Conservation (phyloP, 2,329 filamentous ascomycete species). For the Podosphaera fusca region DNA sequence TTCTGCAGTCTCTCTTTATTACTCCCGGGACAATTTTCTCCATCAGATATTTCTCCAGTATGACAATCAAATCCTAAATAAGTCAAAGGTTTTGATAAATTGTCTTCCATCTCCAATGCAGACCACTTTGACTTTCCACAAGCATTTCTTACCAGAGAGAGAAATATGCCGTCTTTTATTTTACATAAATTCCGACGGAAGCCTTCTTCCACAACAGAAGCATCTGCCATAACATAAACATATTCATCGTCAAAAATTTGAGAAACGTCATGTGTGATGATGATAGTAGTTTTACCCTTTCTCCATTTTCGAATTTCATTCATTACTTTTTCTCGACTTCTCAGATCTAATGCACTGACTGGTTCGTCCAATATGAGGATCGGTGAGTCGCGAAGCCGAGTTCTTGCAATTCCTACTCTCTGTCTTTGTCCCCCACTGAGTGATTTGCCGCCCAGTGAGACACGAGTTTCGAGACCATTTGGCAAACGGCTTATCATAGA, state of each 20-base stretch:
- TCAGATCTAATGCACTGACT: slow-evolving; percentile 64
- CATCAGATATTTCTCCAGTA: too few species aligned
- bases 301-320: slow-evolving; percentile 58
- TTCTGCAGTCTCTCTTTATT: too few species aligned
- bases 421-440: slow-evolving; percentile 76
- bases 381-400: slow-evolving; percentile 51
- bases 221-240: slow-evolving; percentile 56
- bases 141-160: slow-evolving; percentile 17
- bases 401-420: slow-evolving; percentile 57
- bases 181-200: slow-evolving; percentile 30
- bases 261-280: slow-evolving; percentile 75
- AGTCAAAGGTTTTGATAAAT: too few species aligned
- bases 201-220: slow-evolving; percentile 45
- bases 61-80: too few species aligned
- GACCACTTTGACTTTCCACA: too few species aligned
- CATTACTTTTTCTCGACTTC: slow-evolving; percentile 36
- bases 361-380: slow-evolving; percentile 75
- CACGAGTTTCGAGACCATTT: slow-evolving; percentile 43
- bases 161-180: slow-evolving; percentile 23
- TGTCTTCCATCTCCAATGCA: too few species aligned
- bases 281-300: slow-evolving; percentile 59
- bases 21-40: too few species aligned
- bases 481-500: slow-evolving; percentile 44
- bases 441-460: slow-evolving; percentile 45
- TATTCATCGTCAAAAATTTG: slow-evolving; percentile 54